Conservation (phyloP, 176 grass and related monocot genomes). For the Oryza glumipatula region DNA sequence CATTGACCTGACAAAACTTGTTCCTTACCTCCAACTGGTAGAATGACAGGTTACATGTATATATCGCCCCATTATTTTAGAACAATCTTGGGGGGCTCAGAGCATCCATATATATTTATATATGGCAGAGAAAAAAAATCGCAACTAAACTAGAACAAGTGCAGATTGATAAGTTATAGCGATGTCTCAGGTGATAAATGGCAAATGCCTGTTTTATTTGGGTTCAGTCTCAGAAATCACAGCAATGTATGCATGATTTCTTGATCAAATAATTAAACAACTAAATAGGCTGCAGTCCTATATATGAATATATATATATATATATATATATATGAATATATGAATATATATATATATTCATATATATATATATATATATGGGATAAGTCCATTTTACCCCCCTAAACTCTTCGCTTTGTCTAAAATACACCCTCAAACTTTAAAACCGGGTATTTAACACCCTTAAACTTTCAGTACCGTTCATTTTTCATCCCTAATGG, state of each 20-base stretch:
- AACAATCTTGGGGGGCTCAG: background rate
- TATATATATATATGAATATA: too few species aligned
- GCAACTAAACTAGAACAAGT: background rate
- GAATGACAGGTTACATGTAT: background rate
- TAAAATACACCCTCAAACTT: too few species aligned
- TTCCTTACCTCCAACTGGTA: background rate
- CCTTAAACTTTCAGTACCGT: too few species aligned
- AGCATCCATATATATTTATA: background rate
- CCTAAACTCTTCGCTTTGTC: too few species aligned
- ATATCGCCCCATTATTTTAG: background rate
- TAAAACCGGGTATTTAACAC: too few species aligned
- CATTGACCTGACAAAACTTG: background rate
- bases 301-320: background rate
- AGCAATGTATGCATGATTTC: slow-evolving; percentile 2
- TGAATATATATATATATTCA: too few species aligned
- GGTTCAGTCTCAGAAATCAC: slow-evolving; percentile 19
- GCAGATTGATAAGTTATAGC: background rate
- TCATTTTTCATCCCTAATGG: too few species aligned
- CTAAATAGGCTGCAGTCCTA: background rate
- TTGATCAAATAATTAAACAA: slow-evolving; percentile 25
- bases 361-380: too few species aligned
- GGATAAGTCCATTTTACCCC: too few species aligned
- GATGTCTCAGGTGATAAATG: background rate
- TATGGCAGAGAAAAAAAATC: background rate
- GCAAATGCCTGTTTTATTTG: slow-evolving; percentile 10